A percentile compares a stretch with the other conserved stretches of the same genome.
phyloP scores from a whole-genome alignment of 1,284 basidiomycete genomes.

The Tilletia horrida region DNA sequence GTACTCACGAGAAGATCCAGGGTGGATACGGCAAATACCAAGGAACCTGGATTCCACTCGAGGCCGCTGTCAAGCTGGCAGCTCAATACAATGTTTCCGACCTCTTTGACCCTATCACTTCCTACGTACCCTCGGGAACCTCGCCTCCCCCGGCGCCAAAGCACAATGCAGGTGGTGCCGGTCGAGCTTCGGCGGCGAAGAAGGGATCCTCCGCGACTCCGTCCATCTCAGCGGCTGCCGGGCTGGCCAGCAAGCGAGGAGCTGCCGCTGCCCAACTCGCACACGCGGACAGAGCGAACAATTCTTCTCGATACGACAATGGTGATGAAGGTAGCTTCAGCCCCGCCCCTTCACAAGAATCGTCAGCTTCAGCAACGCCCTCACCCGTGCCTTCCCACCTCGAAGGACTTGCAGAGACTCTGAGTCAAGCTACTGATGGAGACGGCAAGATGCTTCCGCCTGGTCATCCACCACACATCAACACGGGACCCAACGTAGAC shows the following conservation, averaged over 20 bases:
- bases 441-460: constrained; percentile 13
- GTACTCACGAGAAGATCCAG: constrained; percentile 98
- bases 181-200: constrained; percentile 34
- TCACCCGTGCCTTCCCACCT: constrained; percentile 62
- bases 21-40: constrained; percentile 99
- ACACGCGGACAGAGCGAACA: constrained; percentile 60
- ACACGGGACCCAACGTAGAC: constrained; percentile 16
- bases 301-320: constrained; percentile 58
- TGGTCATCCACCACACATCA: neutral
- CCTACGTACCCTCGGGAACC: constrained; percentile 83
- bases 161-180: constrained; percentile 64
- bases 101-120: constrained; percentile 87
- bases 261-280: neutral
- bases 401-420: constrained; percentile 30
- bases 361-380: constrained; percentile 81
- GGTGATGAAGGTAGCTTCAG: constrained; percentile 62
- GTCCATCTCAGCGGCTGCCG: constrained; percentile 32
- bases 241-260: constrained; percentile 32
- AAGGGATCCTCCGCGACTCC: constrained; percentile 30
- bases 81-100: constrained; percentile 89
- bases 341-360: constrained; percentile 76
- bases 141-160: constrained; percentile 93
- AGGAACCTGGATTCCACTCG: constrained; percentile 98
- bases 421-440: constrained; percentile 23
- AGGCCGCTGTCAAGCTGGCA: constrained; percentile 78